Evolutionary conservation across 768 basidiomycete species (phyloP), one percentile per base, ranked within the genome.

Genomic region (Butyriboletus loyo): DNA sequence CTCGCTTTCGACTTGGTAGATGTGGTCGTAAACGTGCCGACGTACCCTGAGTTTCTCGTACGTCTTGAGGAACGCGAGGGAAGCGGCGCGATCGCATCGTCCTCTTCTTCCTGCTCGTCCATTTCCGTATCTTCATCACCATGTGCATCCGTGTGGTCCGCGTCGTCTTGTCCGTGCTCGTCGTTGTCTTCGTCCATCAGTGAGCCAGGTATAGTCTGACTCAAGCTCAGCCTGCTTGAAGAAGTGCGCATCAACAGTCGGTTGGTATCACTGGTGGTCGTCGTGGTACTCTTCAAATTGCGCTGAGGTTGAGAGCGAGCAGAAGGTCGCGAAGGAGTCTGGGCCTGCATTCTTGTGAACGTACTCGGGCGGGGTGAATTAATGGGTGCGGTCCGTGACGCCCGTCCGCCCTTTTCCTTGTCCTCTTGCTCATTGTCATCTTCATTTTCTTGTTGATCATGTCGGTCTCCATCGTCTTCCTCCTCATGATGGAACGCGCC

Each of bases 401-500:
- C 40, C 24, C 14, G 49, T 15, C 58, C 49, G 25, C 58, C 55
- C 9, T 53, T 44, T 27, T 59, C 55, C n/a, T n/a, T n/a, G 3
- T 46, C 44, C 3, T 56, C 53, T 7, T 53, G 47, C 5, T 49
- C 67, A 5, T 48, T 60, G 13, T 73, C 75, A 7, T 72, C 28
- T 22, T 57, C 43, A 15, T 36, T 35, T 37, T 49, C 68, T 4
- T 74, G 66, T 14, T 42, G 24, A 32, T 52, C 66, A 21, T 30
- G 41, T 39, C 7, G 30, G 14, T 48, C 54, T 1, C 67, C 67
- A 0, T 54, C 59, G 3, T 69, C 72, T 1, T 55, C 66, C 7
- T 77, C 77, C 2, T 75, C 75, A 2, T 63, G 63, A 8, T 66
- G 64, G 56, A 82, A 81, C 31, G 78, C 78, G 0, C 78, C 79